phyloP scores from a whole-genome alignment of 225 moss, liverwort and hornwort species.

The Sphagnum contortum region DNA sequence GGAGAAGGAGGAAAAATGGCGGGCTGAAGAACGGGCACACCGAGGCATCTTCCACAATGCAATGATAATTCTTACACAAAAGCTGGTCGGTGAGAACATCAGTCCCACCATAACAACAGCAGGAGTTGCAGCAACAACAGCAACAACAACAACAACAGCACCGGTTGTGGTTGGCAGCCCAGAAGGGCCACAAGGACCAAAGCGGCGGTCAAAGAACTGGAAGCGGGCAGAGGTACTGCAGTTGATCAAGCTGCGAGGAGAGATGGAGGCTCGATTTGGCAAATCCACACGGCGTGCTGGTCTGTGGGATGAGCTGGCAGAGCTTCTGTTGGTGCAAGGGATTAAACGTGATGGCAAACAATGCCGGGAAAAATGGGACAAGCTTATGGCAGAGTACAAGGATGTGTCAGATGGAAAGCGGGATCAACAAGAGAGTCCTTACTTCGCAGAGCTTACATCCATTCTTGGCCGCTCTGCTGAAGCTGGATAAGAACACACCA shows the following conservation, averaged over 20 bases:
- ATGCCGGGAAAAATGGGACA: slow-evolving; percentile 77
- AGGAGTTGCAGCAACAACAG: slow-evolving; percentile 4
- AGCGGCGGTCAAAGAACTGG: slow-evolving; percentile 71
- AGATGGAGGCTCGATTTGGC: slow-evolving; percentile 58
- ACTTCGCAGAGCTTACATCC: slow-evolving; percentile 48
- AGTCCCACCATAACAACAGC: slow-evolving; percentile 16
- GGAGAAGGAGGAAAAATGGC: slow-evolving; percentile 80
- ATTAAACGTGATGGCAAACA: slow-evolving; percentile 70
- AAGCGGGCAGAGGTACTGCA: slow-evolving; percentile 60
- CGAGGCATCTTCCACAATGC: slow-evolving; percentile 68
- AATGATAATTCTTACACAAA: slow-evolving; percentile 61
- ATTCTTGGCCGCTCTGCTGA: slow-evolving; percentile 46
- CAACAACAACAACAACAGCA: slow-evolving; percentile 8
- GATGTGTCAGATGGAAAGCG: slow-evolving; percentile 61
- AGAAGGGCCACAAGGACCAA: slow-evolving; percentile 25
- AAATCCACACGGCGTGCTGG: slow-evolving; percentile 49
- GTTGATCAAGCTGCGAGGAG: slow-evolving; percentile 58
- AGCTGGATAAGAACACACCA: slow-evolving; percentile 12
- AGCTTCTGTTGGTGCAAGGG: slow-evolving; percentile 37
- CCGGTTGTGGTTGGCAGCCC: slow-evolving; percentile 17
- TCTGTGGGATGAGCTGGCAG: slow-evolving; percentile 64
- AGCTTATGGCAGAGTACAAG: slow-evolving; percentile 62
- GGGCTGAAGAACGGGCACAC: slow-evolving; percentile 57
- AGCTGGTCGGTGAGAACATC: slow-evolving; percentile 49
- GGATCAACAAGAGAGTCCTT: slow-evolving; percentile 62